Base-by-base conservation (phyloP, 1,139 yeast species). In the Candida buenavistaensis region DNA sequence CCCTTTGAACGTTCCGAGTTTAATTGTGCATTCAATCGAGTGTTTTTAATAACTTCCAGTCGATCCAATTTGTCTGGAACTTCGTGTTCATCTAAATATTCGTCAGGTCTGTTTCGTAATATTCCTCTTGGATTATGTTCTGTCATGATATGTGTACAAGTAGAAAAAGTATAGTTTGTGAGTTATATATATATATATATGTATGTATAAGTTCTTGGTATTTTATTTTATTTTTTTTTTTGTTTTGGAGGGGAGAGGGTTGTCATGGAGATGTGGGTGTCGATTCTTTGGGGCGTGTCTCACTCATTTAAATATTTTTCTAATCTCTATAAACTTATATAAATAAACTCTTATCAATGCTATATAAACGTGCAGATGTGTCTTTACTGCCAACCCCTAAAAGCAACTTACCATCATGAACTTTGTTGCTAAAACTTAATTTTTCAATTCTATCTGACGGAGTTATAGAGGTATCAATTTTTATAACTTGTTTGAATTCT, bases 311-410 rank as follows among this genome's bases (percentile, higher is more conserved):
- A n/a, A n/a, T n/a, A n/a, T n/a, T n/a, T n/a, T n/a, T n/a, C n/a
- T n/a, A n/a, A n/a, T n/a, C n/a, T n/a, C n/a, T n/a, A n/a, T n/a
- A 20, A 9, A 15, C 20, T 13, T 29, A 35, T 20, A 14, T 17
- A 31, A 36, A 32, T 14, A 30, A 20, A 8, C 27, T 17, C 23
- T 23, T 21, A 14, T 28, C 35, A 15, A 46, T 35, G 24, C 71
- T 62, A 47, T 75, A 78, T 12, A 84, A 61, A 46, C 94, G 70
- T 6, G 82, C 71, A 1, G 94, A 82, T 26, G 75, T 64, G 52
- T 88, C 96, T 27, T 70, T 72, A 48, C 94, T 80, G 13, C 83
- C 88, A 15, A 74, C 80, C 0, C 82, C 95, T 42, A 87, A 61
- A 10, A 49, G 42, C 10, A 66, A 47, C 13, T 44, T 49, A 6